These are phyloP conservation scores for Fusarium lyarnte DNA, from an alignment of 2,329 filamentous ascomycete genomes.

Conservation along the genomic window DNA sequence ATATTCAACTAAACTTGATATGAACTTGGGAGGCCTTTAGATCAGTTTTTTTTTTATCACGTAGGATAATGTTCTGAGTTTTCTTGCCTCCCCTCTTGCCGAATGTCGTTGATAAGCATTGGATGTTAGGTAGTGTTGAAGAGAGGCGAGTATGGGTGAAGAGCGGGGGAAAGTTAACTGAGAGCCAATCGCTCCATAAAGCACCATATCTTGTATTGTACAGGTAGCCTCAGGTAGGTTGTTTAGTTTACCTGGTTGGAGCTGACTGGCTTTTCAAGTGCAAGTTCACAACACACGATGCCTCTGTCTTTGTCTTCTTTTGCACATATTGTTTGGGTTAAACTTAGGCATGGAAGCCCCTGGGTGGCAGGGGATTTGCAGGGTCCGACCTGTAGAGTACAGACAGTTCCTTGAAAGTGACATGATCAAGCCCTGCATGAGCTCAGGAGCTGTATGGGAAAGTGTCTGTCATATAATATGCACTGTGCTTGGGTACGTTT, in stretches of 20 bases:
- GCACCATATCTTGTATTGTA: neutral
- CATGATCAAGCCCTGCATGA: slow-evolving; percentile 32
- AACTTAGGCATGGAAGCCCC: slow-evolving; percentile 5
- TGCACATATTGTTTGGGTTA: slow-evolving; percentile 2
- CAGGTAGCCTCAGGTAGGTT: neutral
- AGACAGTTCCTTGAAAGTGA: slow-evolving; percentile 10
- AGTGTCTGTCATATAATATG: slow-evolving; percentile 10
- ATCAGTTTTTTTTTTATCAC: neutral
- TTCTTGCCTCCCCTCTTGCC: slow-evolving; percentile 2
- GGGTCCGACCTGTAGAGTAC: slow-evolving; percentile 20
- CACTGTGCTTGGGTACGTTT: slow-evolving; percentile 2
- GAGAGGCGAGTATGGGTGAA: slow-evolving; percentile 2
- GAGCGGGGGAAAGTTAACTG: neutral
- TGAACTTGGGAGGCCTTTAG: neutral
- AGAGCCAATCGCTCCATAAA: neutral
- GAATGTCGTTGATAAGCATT: neutral
- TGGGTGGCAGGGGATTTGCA: slow-evolving; percentile 25
- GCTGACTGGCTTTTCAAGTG: neutral
- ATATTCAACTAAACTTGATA: neutral
- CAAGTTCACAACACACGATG: neutral
- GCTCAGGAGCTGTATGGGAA: slow-evolving; percentile 1
- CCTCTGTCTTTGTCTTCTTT: neutral
- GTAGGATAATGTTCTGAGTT: neutral
- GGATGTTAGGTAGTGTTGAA: neutral
- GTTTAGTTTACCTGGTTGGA: neutral